Evolutionary conservation across 2,329 filamentous ascomycete species (phyloP).

Genomic region (Fusarium marasasianum): DNA sequence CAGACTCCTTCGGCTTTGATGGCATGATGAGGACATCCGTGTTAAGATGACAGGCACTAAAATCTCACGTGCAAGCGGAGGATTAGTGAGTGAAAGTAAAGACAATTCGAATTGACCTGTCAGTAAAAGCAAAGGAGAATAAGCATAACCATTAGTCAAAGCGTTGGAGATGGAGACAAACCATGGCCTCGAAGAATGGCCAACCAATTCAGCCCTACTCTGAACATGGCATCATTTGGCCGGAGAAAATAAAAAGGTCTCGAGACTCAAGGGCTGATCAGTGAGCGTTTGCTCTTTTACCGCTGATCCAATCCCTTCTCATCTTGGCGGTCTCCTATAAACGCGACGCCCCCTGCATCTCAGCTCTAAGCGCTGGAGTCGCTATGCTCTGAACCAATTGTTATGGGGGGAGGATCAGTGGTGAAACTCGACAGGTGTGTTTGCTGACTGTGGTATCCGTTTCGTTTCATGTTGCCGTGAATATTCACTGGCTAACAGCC

Average conservation of each 20-base stretch:
- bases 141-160: neutral
- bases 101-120: neutral
- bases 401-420: neutral
- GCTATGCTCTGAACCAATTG: neutral
- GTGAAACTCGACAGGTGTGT: constrained; percentile 11
- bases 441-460: constrained; percentile 4
- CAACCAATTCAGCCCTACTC: constrained; percentile 42
- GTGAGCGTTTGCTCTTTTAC: too few species aligned
- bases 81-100: neutral
- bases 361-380: constrained; percentile 1
- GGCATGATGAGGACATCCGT: neutral
- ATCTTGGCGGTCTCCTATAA: constrained; percentile 16
- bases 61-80: constrained; percentile 9
- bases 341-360: constrained; percentile 17
- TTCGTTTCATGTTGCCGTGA: constrained; percentile 22
- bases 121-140: neutral
- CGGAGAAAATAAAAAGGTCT: neutral
- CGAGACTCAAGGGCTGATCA: neutral
- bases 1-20: neutral
- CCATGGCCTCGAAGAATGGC: constrained; percentile 28
- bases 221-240: neutral
- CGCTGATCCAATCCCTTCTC: constrained; percentile 15
- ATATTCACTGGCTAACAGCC: constrained; percentile 8
- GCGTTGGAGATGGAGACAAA: neutral
- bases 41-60: constrained; percentile 6